phyloP scores from a whole-genome alignment of 768 basidiomycete genomes.

The Pleurotus tuber-regium region DNA sequence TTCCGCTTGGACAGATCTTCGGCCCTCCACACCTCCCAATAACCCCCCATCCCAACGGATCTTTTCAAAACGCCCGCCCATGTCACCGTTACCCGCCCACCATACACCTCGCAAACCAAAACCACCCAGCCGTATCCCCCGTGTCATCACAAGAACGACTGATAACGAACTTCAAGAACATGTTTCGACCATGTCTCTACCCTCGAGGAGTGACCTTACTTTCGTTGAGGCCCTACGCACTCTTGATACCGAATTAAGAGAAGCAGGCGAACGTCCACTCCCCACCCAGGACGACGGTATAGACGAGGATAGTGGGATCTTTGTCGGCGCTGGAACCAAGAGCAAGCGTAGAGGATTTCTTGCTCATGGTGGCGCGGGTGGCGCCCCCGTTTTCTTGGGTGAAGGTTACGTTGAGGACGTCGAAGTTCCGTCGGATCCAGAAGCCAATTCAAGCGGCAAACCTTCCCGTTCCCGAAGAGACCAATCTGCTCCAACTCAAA shows the following conservation, averaged over 20 bases:
- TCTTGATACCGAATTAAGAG: slow-evolving; percentile 63
- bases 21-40: background rate
- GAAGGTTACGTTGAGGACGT: slow-evolving; percentile 64
- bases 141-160: slow-evolving; percentile 22
- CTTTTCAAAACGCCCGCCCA: slow-evolving; percentile 61
- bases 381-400: slow-evolving; percentile 68
- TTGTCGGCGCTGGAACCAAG: slow-evolving; percentile 53
- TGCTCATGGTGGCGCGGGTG: slow-evolving; percentile 74
- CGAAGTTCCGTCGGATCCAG: too few species aligned
- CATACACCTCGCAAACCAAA: slow-evolving; percentile 53
- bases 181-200: background rate
- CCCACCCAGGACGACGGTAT: slow-evolving; percentile 22
- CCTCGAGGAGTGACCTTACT: background rate
- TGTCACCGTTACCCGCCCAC: slow-evolving; percentile 57
- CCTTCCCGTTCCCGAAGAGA: background rate
- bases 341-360: slow-evolving; percentile 60
- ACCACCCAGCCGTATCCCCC: slow-evolving; percentile 52
- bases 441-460: background rate
- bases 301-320: slow-evolving; percentile 40
- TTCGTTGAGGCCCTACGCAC: too few species aligned
- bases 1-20: background rate
- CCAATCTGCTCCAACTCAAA: background rate
- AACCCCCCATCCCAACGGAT: slow-evolving; percentile 15
- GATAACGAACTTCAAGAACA: slow-evolving; percentile 16
- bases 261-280: slow-evolving; percentile 30